A percentile compares a stretch with the other conserved stretches of the same genome.
These are phyloP conservation scores for Choiromyces venosus DNA, from an alignment of 495 filamentous ascomycete species.

Conservation along the genomic window DNA sequence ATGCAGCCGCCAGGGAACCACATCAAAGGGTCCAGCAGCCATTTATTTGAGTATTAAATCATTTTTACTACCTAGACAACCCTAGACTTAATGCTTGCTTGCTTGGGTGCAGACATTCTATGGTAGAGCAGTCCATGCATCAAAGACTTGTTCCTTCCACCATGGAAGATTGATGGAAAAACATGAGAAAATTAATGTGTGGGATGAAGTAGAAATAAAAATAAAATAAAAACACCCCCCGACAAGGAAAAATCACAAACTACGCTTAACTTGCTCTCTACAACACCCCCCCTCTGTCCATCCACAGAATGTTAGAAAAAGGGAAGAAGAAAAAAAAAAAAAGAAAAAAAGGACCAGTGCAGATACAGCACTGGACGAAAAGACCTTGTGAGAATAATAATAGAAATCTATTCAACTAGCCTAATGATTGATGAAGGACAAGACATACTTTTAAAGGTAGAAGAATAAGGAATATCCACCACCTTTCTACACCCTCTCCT, in stretches of 20 bases:
- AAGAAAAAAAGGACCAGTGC: background rate
- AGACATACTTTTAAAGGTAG: background rate
- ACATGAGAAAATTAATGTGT: background rate
- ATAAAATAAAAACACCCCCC: background rate
- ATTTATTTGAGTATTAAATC: background rate
- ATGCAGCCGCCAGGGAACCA: background rate
- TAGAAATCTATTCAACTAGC: background rate
- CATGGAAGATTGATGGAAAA: background rate
- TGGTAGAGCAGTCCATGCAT: background rate
- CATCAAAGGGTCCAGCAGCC: constrained; percentile 2
- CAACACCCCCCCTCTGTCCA: background rate
- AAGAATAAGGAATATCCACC: background rate
- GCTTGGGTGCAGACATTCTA: background rate
- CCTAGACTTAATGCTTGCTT: background rate
- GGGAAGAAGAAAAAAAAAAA: background rate
- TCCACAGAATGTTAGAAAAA: background rate
- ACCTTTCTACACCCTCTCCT: background rate
- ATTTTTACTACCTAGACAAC: background rate
- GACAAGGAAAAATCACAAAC: background rate
- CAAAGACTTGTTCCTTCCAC: background rate
- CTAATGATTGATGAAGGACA: background rate
- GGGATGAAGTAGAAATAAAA: background rate
- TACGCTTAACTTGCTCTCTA: background rate
- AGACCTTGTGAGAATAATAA: background rate
- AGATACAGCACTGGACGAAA: background rate